Percentiles rank a stretch among this genome's conserved stretches.
Conservation (phyloP, 2,329 filamentous ascomycete genomes). For the Aspergillus ibericus region DNA sequence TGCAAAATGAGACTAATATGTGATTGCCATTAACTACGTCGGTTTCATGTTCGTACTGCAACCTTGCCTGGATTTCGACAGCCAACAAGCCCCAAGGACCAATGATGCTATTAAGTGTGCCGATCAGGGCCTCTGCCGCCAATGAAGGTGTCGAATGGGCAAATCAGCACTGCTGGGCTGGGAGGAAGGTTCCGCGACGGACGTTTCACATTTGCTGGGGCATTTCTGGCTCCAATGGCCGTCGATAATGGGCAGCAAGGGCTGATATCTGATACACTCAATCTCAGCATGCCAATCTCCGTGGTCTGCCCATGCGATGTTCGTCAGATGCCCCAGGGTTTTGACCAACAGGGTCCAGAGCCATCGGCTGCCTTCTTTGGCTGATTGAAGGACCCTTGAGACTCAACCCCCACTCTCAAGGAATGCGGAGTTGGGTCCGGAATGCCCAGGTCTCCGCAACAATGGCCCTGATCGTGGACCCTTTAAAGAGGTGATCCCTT, state of each 20-base stretch:
- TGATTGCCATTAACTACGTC: neutral
- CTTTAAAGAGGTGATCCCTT: slow-evolving; percentile 4
- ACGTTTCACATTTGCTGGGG: neutral
- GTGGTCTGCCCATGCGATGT: neutral
- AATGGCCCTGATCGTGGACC: neutral
- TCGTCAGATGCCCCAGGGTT: neutral
- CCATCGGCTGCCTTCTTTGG: neutral
- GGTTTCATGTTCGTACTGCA: neutral
- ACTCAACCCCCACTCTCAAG: neutral
- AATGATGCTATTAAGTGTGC: neutral
- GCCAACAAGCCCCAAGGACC: neutral
- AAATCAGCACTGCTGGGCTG: neutral
- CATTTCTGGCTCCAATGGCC: neutral
- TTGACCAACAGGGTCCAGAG: neutral
- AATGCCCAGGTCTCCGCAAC: slow-evolving; percentile 4
- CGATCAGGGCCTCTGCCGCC: neutral
- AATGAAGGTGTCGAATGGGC: neutral
- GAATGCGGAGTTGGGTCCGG: neutral
- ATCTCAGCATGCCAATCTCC: neutral
- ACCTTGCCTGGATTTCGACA: neutral
- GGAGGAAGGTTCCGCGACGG: neutral
- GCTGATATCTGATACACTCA: neutral
- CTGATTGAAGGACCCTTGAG: neutral
- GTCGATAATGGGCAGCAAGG: neutral
- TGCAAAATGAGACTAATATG: slow-evolving; percentile 15